These are phyloP conservation scores for Vicia villosa DNA, from an alignment of 306 rosid species.

Conservation along the genomic window DNA sequence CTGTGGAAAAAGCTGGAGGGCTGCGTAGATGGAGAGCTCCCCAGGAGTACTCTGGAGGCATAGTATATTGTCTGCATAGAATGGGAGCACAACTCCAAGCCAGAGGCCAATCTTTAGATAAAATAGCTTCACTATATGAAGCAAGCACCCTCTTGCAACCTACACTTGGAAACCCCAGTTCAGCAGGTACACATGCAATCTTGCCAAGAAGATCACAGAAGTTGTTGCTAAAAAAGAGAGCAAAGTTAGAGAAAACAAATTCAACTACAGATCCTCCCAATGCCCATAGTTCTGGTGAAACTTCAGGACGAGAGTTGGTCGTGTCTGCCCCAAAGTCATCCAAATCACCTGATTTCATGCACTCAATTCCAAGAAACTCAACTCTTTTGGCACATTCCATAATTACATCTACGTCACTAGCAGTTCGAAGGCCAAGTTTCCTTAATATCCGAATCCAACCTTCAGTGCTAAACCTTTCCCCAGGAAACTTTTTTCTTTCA, in stretches of 20 bases:
- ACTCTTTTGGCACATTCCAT: slow-evolving; percentile 95
- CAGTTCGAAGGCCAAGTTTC: slow-evolving; percentile 79
- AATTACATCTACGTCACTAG: slow-evolving; percentile 77
- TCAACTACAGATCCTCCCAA: slow-evolving; percentile 90
- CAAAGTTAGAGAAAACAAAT: slow-evolving; percentile 81
- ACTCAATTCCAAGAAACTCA: slow-evolving; percentile 85
- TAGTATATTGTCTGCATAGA: slow-evolving; percentile 61
- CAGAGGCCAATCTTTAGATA: slow-evolving; percentile 89
- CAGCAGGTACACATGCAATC: slow-evolving; percentile 87
- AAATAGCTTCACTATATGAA: slow-evolving; percentile 81
- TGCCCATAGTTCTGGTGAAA: slow-evolving; percentile 80
- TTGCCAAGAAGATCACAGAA: slow-evolving; percentile 87
- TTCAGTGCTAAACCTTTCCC: slow-evolving; percentile 86
- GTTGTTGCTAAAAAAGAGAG: slow-evolving; percentile 77
- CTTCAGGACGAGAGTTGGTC: slow-evolving; percentile 54
- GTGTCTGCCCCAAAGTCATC: slow-evolving; percentile 75
- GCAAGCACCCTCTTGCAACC: slow-evolving; percentile 87
- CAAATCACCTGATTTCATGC: slow-evolving; percentile 62
- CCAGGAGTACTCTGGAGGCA: slow-evolving; percentile 96
- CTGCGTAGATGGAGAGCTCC: slow-evolving; percentile 80
- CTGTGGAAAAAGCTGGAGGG: slow-evolving; percentile 80
- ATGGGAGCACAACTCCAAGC: slow-evolving; percentile 98
- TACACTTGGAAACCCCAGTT: slow-evolving; percentile 80
- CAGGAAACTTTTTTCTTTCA: slow-evolving; percentile 87
- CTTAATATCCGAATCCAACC: slow-evolving; percentile 93